Conservation (phyloP, 148 eudicot species). For the Vaccinium darrowii region DNA sequence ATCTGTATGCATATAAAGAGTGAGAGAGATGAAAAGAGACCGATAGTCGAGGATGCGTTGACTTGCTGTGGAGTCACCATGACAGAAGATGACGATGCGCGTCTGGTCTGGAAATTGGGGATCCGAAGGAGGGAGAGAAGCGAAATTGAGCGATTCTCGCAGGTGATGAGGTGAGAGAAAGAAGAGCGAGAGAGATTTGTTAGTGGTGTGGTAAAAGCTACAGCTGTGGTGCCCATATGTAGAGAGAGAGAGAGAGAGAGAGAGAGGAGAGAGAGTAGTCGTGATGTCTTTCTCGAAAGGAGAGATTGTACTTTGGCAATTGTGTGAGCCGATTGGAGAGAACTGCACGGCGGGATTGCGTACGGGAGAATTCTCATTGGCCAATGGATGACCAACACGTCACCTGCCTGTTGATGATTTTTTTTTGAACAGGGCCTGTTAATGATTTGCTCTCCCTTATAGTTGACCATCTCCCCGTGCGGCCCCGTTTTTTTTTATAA, state of each 20-base stretch:
- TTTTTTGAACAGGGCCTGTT: neutral
- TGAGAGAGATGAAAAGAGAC: conserved; percentile 4
- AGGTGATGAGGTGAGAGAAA: neutral
- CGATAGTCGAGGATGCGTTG: conserved; percentile 27
- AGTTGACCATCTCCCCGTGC: too few species aligned
- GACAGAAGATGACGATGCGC: neutral
- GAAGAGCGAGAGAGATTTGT: neutral
- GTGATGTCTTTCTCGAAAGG: neutral
- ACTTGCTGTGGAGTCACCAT: conserved; percentile 18
- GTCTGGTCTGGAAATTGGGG: conserved; percentile 5
- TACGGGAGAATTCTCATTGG: neutral
- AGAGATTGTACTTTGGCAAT: neutral
- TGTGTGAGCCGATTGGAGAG: neutral
- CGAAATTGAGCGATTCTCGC: neutral
- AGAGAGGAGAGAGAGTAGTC: neutral
- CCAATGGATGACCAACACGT: neutral
- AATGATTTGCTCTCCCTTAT: too few species aligned
- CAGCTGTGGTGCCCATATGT: neutral
- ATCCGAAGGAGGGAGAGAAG: neutral
- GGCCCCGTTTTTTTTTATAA: too few species aligned
- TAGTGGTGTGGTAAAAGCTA: neutral
- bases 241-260: neutral
- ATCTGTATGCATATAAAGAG: neutral
- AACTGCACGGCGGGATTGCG: neutral
- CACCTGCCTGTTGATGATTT: neutral